Conservation (phyloP, 139 green algal species). For the Chloropicon primus region DNA sequence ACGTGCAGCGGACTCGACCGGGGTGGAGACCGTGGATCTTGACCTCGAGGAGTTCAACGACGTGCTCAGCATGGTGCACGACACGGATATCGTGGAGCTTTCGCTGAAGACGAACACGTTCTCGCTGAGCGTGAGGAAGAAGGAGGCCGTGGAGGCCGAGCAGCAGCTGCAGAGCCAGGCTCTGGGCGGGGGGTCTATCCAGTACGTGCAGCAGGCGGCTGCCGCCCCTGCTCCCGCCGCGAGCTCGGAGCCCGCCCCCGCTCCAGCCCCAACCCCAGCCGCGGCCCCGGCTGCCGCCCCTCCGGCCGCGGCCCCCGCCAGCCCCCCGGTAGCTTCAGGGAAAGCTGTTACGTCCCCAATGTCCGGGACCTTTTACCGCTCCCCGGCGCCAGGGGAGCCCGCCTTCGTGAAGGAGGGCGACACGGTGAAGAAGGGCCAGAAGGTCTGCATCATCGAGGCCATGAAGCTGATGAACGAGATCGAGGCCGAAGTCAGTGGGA, state of each 20-base stretch:
- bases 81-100: conserved; percentile 91
- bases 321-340: conserved; percentile 13
- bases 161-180: neutral
- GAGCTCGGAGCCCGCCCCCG: neutral
- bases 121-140: conserved; percentile 54
- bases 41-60: neutral
- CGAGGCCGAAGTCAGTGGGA: conserved; percentile 68
- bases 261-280: neutral
- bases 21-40: neutral
- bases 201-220: conserved; percentile 4
- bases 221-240: conserved; percentile 11
- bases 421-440: conserved; percentile 82
- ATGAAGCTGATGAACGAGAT: conserved; percentile 99
- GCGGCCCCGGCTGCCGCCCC: conserved; percentile 26
- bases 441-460: conserved; percentile 90
- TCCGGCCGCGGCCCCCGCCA: conserved; percentile 30
- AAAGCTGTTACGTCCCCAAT: conserved; percentile 37
- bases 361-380: conserved; percentile 60
- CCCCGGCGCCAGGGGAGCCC: conserved; percentile 77
- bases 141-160: conserved; percentile 12
- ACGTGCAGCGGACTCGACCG: neutral
- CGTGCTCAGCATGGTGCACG: conserved; percentile 70
- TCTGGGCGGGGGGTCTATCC: neutral
- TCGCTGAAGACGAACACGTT: conserved; percentile 84
- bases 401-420: conserved; percentile 82